Evolutionary conservation across 768 basidiomycete species (phyloP).

Genomic region (Cyclocybe cylindracea): DNA sequence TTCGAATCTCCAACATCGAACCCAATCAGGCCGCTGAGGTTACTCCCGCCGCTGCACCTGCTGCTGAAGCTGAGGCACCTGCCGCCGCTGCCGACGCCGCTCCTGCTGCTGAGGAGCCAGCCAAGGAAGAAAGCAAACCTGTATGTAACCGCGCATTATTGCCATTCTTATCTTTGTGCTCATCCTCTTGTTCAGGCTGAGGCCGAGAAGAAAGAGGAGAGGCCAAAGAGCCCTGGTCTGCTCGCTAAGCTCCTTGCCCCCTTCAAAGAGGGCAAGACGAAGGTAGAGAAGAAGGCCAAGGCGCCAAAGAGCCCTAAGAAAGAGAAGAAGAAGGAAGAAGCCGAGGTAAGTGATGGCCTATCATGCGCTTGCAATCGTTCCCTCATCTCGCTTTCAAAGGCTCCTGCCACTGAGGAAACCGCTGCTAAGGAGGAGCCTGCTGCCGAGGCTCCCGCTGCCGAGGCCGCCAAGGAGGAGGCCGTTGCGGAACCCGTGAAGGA

Average conservation of each 20-base stretch:
- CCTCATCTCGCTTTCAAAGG: constrained; percentile 16
- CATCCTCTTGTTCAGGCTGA: constrained; percentile 35
- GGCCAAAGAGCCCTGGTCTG: constrained; percentile 78
- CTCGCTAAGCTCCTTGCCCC: constrained; percentile 78
- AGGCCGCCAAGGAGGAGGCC: constrained; percentile 51
- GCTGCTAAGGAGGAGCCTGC: constrained; percentile 44
- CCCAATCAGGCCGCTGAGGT: constrained; percentile 30
- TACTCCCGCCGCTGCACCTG: constrained; percentile 31
- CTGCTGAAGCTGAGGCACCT: constrained; percentile 44
- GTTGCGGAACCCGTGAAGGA: constrained; percentile 43
- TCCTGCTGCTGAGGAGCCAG: constrained; percentile 28
- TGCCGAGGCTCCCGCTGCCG: constrained; percentile 40
- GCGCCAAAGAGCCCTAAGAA: constrained; percentile 78
- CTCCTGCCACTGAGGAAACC: constrained; percentile 29
- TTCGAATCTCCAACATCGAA: background rate
- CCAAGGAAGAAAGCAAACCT: constrained; percentile 44
- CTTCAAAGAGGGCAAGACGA: constrained; percentile 60
- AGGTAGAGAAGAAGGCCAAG: constrained; percentile 57
- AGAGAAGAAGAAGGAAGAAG: constrained; percentile 79
- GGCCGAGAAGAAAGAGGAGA: constrained; percentile 69
- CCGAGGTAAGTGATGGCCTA: constrained; percentile 42
- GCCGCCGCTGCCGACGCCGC: constrained; percentile 18
- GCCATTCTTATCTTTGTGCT: constrained; percentile 7
- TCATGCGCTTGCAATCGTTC: background rate
- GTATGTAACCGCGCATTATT: constrained; percentile 26